Base-by-base conservation (phyloP, 345 rosid genomes). In the Kandelia obovata region DNA sequence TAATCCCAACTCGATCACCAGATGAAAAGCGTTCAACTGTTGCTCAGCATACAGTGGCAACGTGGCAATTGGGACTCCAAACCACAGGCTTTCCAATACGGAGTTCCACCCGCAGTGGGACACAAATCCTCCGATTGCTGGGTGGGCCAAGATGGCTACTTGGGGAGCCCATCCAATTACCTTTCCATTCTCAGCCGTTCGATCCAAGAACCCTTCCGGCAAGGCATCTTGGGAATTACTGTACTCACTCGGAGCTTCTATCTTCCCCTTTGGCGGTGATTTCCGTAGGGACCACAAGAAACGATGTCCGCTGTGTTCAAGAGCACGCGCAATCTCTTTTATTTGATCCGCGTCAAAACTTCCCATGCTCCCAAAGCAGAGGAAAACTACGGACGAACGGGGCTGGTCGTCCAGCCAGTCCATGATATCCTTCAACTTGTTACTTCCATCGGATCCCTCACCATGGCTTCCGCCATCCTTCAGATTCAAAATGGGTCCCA, bases 31-130 rank as follows among this genome's bases (percentile, higher is more conserved):
- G 23, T 60, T 69, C 0, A 69, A 2, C 17, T 69, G 72, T 4
- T 69, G 72, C 72, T 69, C 72, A 2, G 46, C 72, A 25, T 69
- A 28, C 25, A 69, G 30, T 6, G 58, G 65, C 72, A 62, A 60
- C 0, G 65, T 31, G 35, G 72, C 72, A 17, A 69, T 61, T 8
- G 65, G 72, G 9, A 69, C 72, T n/a, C 65, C 65, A 28, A 27
- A 69, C 58, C 58, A n/a, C 11, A 46, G 8, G 10, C 72, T 69
- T 34, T 69, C 72, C 6, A 69, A 52, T 17, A 11, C 15, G 2
- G 72, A 69, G 61, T 69, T 69, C 72, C 72, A 69, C 30, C 72
- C 72, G 8, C 72, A 69, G n/a, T 69, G 72, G 0, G 72, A 69
- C 28, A 69, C 72, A 23, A 70, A 70, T 15, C 73, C 73, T 13